These are phyloP conservation scores for Eragrostis curvula DNA, from an alignment of 176 grass and related monocot genomes.

Conservation along the genomic window DNA sequence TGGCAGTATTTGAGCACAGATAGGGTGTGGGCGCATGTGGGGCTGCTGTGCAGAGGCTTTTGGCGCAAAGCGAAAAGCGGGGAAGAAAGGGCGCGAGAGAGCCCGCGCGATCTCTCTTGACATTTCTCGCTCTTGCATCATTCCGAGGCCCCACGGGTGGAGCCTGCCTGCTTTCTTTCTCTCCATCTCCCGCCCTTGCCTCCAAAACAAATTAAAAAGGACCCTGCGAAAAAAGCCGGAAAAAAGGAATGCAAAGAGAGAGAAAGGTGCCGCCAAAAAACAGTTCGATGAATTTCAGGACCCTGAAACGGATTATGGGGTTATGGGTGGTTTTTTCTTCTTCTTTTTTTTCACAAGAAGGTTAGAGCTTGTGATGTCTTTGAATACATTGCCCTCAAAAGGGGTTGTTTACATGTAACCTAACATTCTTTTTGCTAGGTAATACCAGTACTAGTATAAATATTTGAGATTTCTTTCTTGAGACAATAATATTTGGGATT, in stretches of 20 bases:
- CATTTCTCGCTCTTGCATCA: constrained; percentile 17
- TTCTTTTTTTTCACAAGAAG: too few relatives aligned
- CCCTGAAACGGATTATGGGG: too few relatives aligned
- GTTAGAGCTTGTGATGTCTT: too few relatives aligned
- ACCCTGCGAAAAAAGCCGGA: neutral
- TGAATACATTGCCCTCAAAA: too few relatives aligned
- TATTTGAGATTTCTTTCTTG: too few relatives aligned
- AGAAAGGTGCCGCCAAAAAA: neutral
- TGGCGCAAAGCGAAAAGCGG: constrained; percentile 1
- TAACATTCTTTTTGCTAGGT: too few relatives aligned
- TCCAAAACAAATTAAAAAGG: constrained; percentile 48
- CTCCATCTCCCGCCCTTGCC: neutral
- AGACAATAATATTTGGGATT: too few relatives aligned
- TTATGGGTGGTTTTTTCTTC: too few relatives aligned
- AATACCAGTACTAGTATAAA: too few relatives aligned
- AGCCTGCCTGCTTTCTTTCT: neutral
- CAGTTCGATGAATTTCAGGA: neutral
- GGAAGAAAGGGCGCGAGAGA: neutral
- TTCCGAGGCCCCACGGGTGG: constrained; percentile 47
- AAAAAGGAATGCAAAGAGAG: neutral
- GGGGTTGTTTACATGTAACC: too few relatives aligned
- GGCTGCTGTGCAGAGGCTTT: constrained; percentile 15
- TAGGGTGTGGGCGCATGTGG: neutral
- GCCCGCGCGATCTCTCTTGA: neutral
- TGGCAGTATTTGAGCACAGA: too few relatives aligned